Percentiles rank a stretch among this genome's conserved stretches.
Evolutionary conservation across 495 filamentous ascomycete species (phyloP).

Genomic region (Chaetomium cochliodes): DNA sequence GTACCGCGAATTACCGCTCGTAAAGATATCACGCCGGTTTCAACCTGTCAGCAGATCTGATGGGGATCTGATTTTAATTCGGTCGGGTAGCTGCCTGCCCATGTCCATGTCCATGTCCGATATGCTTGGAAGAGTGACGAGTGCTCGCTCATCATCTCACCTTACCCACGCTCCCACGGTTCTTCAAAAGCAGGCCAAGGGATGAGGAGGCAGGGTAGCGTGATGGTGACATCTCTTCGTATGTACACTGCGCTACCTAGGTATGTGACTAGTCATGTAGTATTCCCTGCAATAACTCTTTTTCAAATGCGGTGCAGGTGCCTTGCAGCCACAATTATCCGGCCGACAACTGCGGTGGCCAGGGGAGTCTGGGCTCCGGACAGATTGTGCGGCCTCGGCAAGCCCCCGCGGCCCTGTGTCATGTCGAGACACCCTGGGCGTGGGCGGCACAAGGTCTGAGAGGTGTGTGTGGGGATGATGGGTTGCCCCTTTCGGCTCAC

Average conservation of each 20-base stretch:
- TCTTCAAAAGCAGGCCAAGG: background rate
- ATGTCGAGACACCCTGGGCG: conserved; percentile 7
- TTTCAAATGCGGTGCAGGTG: background rate
- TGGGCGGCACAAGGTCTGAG: background rate
- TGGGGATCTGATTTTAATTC: background rate
- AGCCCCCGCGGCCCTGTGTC: conserved; percentile 10
- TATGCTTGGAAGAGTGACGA: background rate
- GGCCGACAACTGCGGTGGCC: conserved; percentile 4
- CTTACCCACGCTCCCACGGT: conserved; percentile 4
- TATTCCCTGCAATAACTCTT: background rate
- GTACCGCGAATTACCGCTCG: too few relatives aligned
- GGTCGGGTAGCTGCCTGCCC: background rate
- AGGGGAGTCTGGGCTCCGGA: background rate
- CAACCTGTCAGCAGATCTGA: background rate
- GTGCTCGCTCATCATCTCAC: background rate
- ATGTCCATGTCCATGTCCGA: background rate
- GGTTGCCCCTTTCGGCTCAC: conserved; percentile 16
- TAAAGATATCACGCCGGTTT: background rate
- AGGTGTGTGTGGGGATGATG: conserved; percentile 3
- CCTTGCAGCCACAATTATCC: conserved; percentile 23
- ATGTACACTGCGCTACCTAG: too few relatives aligned
- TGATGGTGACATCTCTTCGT: background rate
- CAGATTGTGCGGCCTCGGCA: conserved; percentile 18
- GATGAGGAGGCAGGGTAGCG: background rate
- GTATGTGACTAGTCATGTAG: too few relatives aligned